These are phyloP conservation scores for Phytophthora megakarya DNA, from an alignment of 352 stramenopile genomes.

Conservation along the genomic window DNA sequence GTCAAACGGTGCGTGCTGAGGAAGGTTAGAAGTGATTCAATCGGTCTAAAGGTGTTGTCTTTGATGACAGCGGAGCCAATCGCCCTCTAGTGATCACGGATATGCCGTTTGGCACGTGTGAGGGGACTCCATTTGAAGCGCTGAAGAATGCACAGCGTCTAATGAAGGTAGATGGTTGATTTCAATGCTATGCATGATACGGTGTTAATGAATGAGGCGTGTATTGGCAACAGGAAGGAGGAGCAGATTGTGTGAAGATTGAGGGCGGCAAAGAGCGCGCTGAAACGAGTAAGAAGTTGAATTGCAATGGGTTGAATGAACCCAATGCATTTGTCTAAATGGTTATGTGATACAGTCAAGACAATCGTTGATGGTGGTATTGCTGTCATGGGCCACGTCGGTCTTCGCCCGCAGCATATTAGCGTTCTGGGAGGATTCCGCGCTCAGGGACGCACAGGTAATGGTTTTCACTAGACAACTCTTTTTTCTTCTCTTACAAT, in stretches of 20 bases:
- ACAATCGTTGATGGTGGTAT: conserved; percentile 87
- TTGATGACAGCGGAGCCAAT: conserved; percentile 84
- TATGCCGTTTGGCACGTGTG: conserved; percentile 99
- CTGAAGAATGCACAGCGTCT: conserved; percentile 95
- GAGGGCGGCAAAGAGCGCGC: conserved; percentile 92
- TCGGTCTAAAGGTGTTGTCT: too few relatives aligned
- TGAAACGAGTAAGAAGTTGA: conserved; percentile 64
- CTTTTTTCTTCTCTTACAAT: neutral
- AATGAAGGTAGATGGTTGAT: conserved; percentile 54
- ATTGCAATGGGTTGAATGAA: too few relatives aligned
- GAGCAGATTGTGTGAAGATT: conserved; percentile 98
- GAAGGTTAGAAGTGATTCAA: neutral
- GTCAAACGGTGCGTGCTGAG: conserved; percentile 88
- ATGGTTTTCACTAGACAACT: neutral
- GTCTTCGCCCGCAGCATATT: conserved; percentile 96
- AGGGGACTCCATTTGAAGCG: conserved; percentile 89
- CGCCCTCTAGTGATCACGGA: conserved; percentile 95
- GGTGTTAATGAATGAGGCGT: neutral
- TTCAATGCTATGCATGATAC: too few relatives aligned
- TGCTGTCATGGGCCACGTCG: conserved; percentile 98
- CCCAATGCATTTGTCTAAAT: neutral
- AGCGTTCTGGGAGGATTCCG: conserved; percentile 96
- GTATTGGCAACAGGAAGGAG: conserved; percentile 83
- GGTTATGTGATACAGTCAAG: conserved; percentile 46
- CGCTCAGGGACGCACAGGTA: conserved; percentile 95